Percentiles rank a stretch among this genome's conserved stretches.
Evolutionary conservation across 108 stramenopile genomes (phyloP).

Genomic region (Mediolabrus comicus): DNA sequence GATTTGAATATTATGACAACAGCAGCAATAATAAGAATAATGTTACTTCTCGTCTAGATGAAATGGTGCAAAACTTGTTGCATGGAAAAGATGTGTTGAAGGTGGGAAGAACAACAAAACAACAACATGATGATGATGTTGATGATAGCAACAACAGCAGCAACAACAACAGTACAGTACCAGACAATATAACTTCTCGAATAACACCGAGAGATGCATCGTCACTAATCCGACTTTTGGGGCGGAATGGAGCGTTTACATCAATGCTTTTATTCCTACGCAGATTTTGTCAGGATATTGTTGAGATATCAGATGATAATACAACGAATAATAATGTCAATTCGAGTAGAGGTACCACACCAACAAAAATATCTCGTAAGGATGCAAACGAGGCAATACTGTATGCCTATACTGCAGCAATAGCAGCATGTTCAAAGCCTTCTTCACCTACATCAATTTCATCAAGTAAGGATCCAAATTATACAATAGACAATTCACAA

Average conservation of each 20-base stretch:
- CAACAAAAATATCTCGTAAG: too few relatives aligned
- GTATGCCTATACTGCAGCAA: slow-evolving; percentile 33
- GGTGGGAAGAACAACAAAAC: too few relatives aligned
- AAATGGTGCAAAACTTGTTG: neutral
- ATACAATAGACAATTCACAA: neutral
- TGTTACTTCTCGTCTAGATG: neutral
- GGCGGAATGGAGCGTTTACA: slow-evolving; percentile 16
- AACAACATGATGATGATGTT: neutral
- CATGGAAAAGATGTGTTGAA: neutral
- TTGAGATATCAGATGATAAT: neutral
- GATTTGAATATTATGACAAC: neutral
- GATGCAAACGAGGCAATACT: slow-evolving; percentile 21
- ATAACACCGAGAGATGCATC: slow-evolving; percentile 29
- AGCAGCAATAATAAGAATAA: neutral
- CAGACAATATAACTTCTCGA: slow-evolving; percentile 1
- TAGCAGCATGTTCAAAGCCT: slow-evolving; percentile 22
- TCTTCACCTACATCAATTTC: neutral
- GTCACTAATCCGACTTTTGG: slow-evolving; percentile 24
- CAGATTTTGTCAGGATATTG: slow-evolving; percentile 27
- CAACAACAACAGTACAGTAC: neutral
- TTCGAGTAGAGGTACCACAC: neutral
- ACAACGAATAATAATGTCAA: neutral
- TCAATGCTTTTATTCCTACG: slow-evolving; percentile 35
- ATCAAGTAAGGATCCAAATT: neutral
- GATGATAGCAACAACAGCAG: neutral